Evolutionary conservation across 164 flowering plant species (phyloP), one percentile per base, ranked within the genome.

Genomic region (Cinnamomum chago): DNA sequence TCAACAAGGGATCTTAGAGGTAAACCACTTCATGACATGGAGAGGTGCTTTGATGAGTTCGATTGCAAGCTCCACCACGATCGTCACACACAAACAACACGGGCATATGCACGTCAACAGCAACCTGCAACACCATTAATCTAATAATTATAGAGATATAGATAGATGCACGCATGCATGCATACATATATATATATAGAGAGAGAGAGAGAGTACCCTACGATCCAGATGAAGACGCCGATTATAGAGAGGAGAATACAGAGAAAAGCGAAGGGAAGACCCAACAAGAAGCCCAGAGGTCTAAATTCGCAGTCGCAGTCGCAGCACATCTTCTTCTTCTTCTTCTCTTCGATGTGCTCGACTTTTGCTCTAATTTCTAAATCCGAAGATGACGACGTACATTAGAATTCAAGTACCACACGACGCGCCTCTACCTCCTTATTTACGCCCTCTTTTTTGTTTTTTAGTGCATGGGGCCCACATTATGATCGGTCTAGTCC

Each of bases 71-170:
- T 95, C 98, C 76, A 95, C 97, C 11, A 94, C n/a, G 55, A 89
- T 81, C 69, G 98, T 90, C 78, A 93, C 89, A 81, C 98, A 95
- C 40, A 95, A 73, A 71, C 97, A 95, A 62, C 98, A 95, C 0
- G 98, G 97, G 69, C 97, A 92, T 81, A 95, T 84, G 75, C 92
- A 87, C 2, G 85, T 81, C 83, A 93, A 70, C 79, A 77, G 0
- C 79, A 90, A 84, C 78, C 98, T 95, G 88, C 82, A 3, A 15
- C 6, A 15, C 60, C 60, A 55, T 15, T 20, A 17, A 55, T 40
- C 47, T 40, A 40, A 9, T 40, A 9, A 40, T 40, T 40, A 55
- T 15, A 55, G n/a, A 17, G 18, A 55, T 6, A 55, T 1, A 55
- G 60, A 55, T 15, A 55, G 6, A 20, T 15, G 20, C 17, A 55